phyloP scores from a whole-genome alignment of 1,139 yeast genomes.

The Yamadazyma sp. region DNA sequence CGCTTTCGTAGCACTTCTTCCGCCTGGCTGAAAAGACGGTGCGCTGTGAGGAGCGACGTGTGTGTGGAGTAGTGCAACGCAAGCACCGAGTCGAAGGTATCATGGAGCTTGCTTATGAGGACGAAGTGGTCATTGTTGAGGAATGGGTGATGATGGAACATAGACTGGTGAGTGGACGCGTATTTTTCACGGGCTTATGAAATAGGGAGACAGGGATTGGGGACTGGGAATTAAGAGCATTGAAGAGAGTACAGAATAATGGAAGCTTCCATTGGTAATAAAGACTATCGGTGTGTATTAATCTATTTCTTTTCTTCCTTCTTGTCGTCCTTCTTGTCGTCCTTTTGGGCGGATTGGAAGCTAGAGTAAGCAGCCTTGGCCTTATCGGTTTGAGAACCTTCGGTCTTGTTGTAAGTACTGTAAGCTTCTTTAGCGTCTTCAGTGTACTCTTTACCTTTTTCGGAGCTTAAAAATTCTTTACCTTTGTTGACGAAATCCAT shows the following conservation, averaged over 20 bases:
- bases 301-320: conserved; percentile 10
- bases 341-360: conserved; percentile 19
- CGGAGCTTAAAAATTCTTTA: conserved; percentile 21
- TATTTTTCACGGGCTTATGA: neutral
- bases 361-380: conserved; percentile 36
- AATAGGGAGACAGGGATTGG: no score
- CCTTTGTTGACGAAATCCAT: conserved; percentile 45
- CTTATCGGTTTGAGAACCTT: conserved; percentile 31
- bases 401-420: conserved; percentile 27
- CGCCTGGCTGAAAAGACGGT: conserved; percentile 12
- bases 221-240: no score
- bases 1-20: conserved; percentile 11
- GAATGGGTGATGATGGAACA: conserved; percentile 11
- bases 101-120: conserved; percentile 10
- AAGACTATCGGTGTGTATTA: neutral
- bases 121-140: conserved; percentile 5
- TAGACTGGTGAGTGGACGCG: neutral
- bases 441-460: conserved; percentile 18
- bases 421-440: conserved; percentile 38
- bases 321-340: conserved; percentile 16
- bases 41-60: conserved; percentile 15
- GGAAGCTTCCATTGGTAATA: no score
- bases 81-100: conserved; percentile 15
- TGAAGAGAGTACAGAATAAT: no score
- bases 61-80: conserved; percentile 16